Percentiles rank a stretch among this genome's conserved stretches.
phyloP scores from a whole-genome alignment of 164 flowering plant species.

The Tetrastigma voinierianum region DNA sequence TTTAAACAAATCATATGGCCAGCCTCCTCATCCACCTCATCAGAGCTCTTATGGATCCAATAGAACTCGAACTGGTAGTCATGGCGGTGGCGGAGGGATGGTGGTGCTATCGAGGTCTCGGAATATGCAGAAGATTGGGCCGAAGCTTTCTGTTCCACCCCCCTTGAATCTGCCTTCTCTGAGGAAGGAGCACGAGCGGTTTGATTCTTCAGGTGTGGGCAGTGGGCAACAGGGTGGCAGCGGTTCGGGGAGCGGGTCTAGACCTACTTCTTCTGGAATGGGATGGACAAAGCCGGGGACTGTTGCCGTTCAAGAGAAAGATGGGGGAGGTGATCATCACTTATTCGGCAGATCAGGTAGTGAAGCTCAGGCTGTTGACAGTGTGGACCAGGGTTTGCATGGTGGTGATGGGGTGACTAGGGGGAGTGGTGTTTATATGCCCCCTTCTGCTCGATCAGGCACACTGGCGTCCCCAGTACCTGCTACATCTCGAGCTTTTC shows the following conservation, averaged over 20 bases:
- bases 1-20: constrained; percentile 89
- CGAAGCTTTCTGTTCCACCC: constrained; percentile 93
- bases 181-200: constrained; percentile 84
- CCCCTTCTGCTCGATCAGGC: constrained; percentile 57
- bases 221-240: constrained; percentile 48
- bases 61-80: constrained; percentile 29
- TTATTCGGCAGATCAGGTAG: too few relatives aligned
- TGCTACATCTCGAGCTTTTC: constrained; percentile 16
- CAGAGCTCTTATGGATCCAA: constrained; percentile 25
- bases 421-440: constrained; percentile 48
- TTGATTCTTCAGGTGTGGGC: constrained; percentile 57
- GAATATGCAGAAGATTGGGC: constrained; percentile 61
- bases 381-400: constrained; percentile 14
- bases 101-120: constrained; percentile 75
- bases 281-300: constrained; percentile 88
- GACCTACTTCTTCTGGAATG: constrained; percentile 68
- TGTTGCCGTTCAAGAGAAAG: constrained; percentile 45
- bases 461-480: constrained; percentile 19
- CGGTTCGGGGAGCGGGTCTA: constrained; percentile 54
- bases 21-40: constrained; percentile 30
- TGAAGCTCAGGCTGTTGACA: constrained; percentile 9
- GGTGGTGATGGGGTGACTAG: constrained; percentile 27
- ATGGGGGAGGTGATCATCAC: constrained; percentile 26
- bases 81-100: constrained; percentile 69
- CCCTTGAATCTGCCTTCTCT: constrained; percentile 95